These are phyloP conservation scores for Aspergillus sp. DNA, from an alignment of 2,329 filamentous ascomycete genomes.

Conservation along the genomic window DNA sequence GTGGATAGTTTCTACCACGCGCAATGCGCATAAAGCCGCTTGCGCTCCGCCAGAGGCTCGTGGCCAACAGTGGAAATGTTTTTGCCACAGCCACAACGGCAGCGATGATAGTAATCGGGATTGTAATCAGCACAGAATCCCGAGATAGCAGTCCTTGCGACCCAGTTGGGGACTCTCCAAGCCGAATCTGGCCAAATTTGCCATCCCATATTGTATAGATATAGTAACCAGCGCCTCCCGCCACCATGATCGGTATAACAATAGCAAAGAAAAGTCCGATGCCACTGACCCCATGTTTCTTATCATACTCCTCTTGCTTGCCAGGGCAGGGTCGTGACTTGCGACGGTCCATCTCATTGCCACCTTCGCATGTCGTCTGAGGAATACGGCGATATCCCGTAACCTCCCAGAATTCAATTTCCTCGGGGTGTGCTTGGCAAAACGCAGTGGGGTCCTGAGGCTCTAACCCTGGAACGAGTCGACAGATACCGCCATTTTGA, in stretches of 20 bases:
- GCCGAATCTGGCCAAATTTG: constrained; percentile 88
- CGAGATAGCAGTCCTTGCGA: constrained; percentile 57
- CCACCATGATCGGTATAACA: constrained; percentile 69
- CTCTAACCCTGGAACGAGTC: constrained; percentile 69
- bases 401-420: constrained; percentile 76
- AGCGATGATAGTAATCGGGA: constrained; percentile 76
- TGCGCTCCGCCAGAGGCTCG: constrained; percentile 70
- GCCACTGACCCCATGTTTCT: constrained; percentile 69
- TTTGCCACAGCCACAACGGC: constrained; percentile 76
- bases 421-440: constrained; percentile 65
- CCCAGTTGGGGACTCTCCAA: constrained; percentile 63
- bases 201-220: constrained; percentile 81
- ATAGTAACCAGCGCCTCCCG: constrained; percentile 75
- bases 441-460: constrained; percentile 61
- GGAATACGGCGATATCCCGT: constrained; percentile 89
- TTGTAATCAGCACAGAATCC: constrained; percentile 75
- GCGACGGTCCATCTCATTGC: constrained; percentile 70
- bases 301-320: constrained; percentile 78
- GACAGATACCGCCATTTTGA: constrained; percentile 72
- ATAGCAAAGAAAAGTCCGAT: constrained; percentile 83
- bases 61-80: constrained; percentile 69
- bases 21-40: constrained; percentile 50
- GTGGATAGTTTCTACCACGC: constrained; percentile 51
- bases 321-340: constrained; percentile 67
- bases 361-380: constrained; percentile 80